These are phyloP conservation scores for Firmiana major DNA, from an alignment of 345 rosid genomes.

Conservation along the genomic window DNA sequence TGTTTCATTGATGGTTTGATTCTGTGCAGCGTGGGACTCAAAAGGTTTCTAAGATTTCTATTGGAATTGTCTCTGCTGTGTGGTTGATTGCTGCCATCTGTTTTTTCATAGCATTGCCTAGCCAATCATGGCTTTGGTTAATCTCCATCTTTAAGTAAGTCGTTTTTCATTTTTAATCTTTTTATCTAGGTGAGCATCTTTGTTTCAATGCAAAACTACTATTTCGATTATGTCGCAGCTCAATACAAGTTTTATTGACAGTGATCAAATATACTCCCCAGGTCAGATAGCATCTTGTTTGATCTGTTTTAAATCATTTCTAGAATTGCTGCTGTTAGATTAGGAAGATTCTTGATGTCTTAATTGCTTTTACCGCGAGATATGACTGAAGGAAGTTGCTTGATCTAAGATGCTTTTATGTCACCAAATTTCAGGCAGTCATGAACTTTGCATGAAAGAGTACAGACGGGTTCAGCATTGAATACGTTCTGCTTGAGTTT, in stretches of 20 bases:
- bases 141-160: constrained; percentile 75
- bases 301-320: no score
- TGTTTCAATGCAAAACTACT: neutral
- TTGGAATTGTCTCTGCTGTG: constrained; percentile 45
- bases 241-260: constrained; percentile 84
- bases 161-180: neutral
- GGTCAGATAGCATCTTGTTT: constrained; percentile 32
- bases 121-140: constrained; percentile 85
- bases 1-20: neutral
- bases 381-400: neutral
- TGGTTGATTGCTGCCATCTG: constrained; percentile 66
- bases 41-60: constrained; percentile 60
- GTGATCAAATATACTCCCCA: constrained; percentile 82
- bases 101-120: constrained; percentile 68
- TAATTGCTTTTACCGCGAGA: neutral
- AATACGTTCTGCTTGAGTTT: constrained; percentile 83
- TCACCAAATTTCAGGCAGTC: constrained; percentile 43
- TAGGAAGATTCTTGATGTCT: neutral
- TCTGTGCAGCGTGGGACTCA: constrained; percentile 73
- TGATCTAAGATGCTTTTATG: neutral
- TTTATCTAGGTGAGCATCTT: neutral
- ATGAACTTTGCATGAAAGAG: constrained; percentile 85
- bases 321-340: no score
- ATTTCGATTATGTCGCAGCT: constrained; percentile 41
- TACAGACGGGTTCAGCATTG: constrained; percentile 91